Base-by-base conservation (phyloP, 140 eudicot genomes). In the Anethum foeniculum region DNA sequence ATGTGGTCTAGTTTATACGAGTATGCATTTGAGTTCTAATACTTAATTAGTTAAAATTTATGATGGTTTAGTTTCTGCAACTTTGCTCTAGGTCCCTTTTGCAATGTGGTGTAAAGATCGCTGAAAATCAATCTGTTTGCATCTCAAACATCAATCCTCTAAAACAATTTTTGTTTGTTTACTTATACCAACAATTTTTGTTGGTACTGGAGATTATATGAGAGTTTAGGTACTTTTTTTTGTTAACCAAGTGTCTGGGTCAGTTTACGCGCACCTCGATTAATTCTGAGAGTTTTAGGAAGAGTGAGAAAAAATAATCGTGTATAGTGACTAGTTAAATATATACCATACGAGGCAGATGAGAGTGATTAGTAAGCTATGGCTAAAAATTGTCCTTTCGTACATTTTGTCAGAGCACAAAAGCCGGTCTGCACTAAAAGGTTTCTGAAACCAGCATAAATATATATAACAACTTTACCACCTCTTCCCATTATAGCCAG, bases 351-450 rank as follows among this genome's bases (percentile, higher is more conserved):
- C 18, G 18, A 62, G 71, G 71, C 7, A 10, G 18, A 8, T 62
- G 18, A 25, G 71, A 62, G 71, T 62, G 36, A 62, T 3, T 11
- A 62, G 71, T 62, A 62, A 62, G 71, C 71, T 62, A 60, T 62
- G 71, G 71, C 71, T 62, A 25, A 13, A 62, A 25, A 62, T 62
- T 3, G 14, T 62, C 7, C 18, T 2, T 25, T 62, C 36, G 71
- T 62, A 62, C 71, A 62, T 62, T 62, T 36, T 62, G 71, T 25
- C 71, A 62, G 32, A 62, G 18, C 71, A 62, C 36, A 27, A 62
- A 62, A 62, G 71, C 71, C 71, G 32, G 71, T 34, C 71, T 62
- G 71, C 71, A 62, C 36, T 62, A 62, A 62, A 27, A 62, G 71
- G 71, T 62, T 62, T 62, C 36, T 62, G 36, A 62, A 62, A 10